Evolutionary conservation across 169 alveolate genomes (phyloP), one percentile per base, ranked within the genome.

Genomic region (Hepatocystis sp.): DNA sequence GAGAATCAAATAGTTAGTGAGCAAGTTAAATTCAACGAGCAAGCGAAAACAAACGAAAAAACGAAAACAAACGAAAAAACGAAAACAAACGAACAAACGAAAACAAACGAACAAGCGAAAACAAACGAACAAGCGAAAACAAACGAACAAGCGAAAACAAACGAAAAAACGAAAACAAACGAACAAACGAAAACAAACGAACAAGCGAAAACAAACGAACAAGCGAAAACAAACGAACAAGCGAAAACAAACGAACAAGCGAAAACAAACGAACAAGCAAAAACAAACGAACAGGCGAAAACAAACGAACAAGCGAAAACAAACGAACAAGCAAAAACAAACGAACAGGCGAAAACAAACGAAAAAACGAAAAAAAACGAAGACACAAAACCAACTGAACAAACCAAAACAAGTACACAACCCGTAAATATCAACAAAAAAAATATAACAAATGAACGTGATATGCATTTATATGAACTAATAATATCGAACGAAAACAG

Each of bases 381-480:
- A 36, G 47, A 36, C 15, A 36, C 5, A 7, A 36, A 10, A 36
- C 5, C 5, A 7, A 10, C 10, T 5, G 5, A 5, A 36, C 5
- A 36, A 7, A 10, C 5, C 15, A 36, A 36, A 36, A 10, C 10
- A 36, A 5, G 10, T 36, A 10, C 10, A 5, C 5, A 36, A 36
- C n/a, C n/a, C n/a, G 47, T 36, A 10, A 10, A 36, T 5, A 36
- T 36, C 5, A 10, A 36, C 10, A 36, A 36, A 7, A 36, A 36
- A 10, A 36, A 36, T 7, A 36, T 7, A 10, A 10, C 5, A 7
- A 36, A 36, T 7, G 10, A 36, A 36, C 47, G 47, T 5, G 47
- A 36, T 5, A 61, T 63, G 89, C 51, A 81, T 40, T 42, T 81
- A 13, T 81, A 81, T 56, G 89, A 81, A 25, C 68, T 81, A 13